Conservation (phyloP, 352 stramenopile genomes). For the Aphanomyces euteiches region DNA sequence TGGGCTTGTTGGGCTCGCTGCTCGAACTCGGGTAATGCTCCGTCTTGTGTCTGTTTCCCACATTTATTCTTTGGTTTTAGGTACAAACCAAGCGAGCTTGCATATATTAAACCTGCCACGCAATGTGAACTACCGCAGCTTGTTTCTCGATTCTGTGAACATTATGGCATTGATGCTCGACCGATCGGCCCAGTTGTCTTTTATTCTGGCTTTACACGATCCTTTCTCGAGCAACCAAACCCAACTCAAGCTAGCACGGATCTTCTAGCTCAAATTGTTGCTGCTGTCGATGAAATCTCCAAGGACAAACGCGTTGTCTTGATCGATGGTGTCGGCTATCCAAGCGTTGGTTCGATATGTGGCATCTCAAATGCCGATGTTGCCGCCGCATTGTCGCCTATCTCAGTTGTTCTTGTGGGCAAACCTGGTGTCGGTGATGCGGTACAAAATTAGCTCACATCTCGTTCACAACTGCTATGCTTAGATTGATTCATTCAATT, state of each 20-base stretch:
- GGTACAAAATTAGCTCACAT: conserved; percentile 26
- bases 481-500: conserved; percentile 93
- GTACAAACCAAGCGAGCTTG: conserved; percentile 71
- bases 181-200: conserved; percentile 94
- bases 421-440: conserved; percentile 95
- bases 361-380: conserved; percentile 83
- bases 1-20: conserved; percentile 90
- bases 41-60: conserved; percentile 36
- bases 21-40: conserved; percentile 46
- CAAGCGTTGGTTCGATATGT: conserved; percentile 86
- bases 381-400: conserved; percentile 51
- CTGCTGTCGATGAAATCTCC: conserved; percentile 86
- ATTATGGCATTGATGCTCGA: conserved; percentile 52
- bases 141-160: conserved; percentile 90
- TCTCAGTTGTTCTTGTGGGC: conserved; percentile 91
- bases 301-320: conserved; percentile 89
- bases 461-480: neutral
- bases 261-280: conserved; percentile 77
- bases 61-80: neutral
- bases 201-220: conserved; percentile 95
- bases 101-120: conserved; percentile 98
- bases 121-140: conserved; percentile 95
- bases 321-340: conserved; percentile 97
- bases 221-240: conserved; percentile 85
- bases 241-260: conserved; percentile 78